Conservation (phyloP, 164 flowering plant species). For the Macadamia tetraphylla region DNA sequence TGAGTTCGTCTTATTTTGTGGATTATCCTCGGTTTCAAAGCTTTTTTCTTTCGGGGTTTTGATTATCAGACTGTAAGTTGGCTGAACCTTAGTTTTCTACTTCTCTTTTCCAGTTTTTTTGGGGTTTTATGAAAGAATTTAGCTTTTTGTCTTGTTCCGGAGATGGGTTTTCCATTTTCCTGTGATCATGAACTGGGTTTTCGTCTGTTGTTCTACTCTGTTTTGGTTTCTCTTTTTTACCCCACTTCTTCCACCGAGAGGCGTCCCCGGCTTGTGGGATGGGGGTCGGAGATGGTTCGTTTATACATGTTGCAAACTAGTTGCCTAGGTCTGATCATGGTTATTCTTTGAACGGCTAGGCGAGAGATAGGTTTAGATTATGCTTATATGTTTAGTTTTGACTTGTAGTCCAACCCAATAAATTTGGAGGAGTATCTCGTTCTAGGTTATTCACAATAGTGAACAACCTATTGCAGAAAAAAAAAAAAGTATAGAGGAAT, state of each 20-base stretch:
- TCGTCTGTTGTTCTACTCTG: background rate
- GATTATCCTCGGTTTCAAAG: background rate
- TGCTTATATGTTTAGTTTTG: background rate
- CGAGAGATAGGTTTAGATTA: background rate
- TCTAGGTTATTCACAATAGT: background rate
- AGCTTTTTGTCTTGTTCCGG: background rate
- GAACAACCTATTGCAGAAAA: no score
- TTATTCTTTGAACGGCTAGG: background rate
- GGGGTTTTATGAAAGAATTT: background rate
- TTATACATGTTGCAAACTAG: background rate
- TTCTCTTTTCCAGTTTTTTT: background rate
- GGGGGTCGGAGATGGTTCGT: background rate
- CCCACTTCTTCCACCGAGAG: no score
- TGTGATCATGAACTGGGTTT: background rate
- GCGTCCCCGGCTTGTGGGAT: no score
- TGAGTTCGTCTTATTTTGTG: no score
- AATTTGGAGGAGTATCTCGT: background rate
- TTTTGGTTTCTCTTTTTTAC: background rate
- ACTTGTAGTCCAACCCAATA: no score
- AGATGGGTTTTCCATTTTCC: background rate
- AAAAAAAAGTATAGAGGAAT: no score
- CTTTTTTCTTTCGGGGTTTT: background rate
- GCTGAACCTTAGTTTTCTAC: background rate
- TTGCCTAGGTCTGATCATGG: background rate
- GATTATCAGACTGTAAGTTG: background rate